Percentiles rank a stretch among this genome's conserved stretches.
These are phyloP conservation scores for Kregervanrija delftensis DNA, from an alignment of 805 yeast genomes.

Conservation along the genomic window DNA sequence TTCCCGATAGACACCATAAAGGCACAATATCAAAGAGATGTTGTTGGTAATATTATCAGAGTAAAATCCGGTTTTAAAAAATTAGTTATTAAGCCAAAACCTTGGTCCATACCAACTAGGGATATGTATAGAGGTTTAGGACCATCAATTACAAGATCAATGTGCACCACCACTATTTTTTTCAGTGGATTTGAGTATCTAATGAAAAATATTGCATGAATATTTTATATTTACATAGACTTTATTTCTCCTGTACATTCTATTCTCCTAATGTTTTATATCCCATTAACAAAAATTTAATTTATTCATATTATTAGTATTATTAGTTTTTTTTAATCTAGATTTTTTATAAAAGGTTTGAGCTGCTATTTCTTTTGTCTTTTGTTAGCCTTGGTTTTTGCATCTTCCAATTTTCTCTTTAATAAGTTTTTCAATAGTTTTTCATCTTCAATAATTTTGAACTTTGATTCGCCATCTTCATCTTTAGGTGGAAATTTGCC, in stretches of 20 bases:
- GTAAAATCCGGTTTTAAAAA: constrained; percentile 39
- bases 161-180: constrained; percentile 67
- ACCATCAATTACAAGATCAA: constrained; percentile 64
- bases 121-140: constrained; percentile 72
- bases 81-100: constrained; percentile 28
- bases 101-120: constrained; percentile 34
- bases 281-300: background rate
- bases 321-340: background rate
- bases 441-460: constrained; percentile 47
- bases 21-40: constrained; percentile 66
- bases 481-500: constrained; percentile 15
- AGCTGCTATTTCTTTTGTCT: constrained; percentile 20
- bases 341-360: background rate
- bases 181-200: constrained; percentile 65
- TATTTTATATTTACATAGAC: too few species aligned
- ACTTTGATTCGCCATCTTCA: constrained; percentile 22
- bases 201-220: constrained; percentile 46
- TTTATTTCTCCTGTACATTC: too few species aligned
- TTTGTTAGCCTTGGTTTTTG: constrained; percentile 17
- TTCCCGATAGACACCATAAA: constrained; percentile 82
- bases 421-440: constrained; percentile 52
- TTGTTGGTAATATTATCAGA: constrained; percentile 60
- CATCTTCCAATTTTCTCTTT: constrained; percentile 38
- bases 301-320: background rate
- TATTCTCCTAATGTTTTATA: background rate